Base-by-base conservation (phyloP, 1,284 basidiomycete genomes). In the Amylostereum chailletii region DNA sequence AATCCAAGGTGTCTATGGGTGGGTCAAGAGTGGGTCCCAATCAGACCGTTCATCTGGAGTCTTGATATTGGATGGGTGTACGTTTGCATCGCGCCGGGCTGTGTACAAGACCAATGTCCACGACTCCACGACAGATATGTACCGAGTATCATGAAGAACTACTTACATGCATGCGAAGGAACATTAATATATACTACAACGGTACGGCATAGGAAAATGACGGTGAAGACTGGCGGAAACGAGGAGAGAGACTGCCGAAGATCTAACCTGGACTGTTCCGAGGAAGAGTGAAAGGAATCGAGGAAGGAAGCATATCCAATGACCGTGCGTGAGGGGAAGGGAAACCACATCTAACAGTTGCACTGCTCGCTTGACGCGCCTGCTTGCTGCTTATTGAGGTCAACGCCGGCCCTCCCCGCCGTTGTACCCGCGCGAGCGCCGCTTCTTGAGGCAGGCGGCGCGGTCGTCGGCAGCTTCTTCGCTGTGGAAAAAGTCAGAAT, bases 391-490 rank as follows among this genome's bases (percentile, higher is more conserved):
- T 75, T 86, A 70, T 83, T 88, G 53, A 90, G 76, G 64, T 90
- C 84, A 30, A 90, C 82, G 39, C 84, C 83, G 53, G 77, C 64
- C 57, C 77, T 70, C 57, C 71, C 68, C 30, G 71, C 71, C 31
- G 74, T 65, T 41, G 73, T 68, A 48, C 69, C 68, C 11, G 65
- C 57, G 29, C 81, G 75, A 50, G 72, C 71, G 41, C 68, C 78
- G 47, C 76, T 68, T 57, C 82, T 69, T 50, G 79, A 70, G 42
- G 82, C 69, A 48, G 81, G 76, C 40, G 86, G 79, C 44, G 84
- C 82, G n/a, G 77, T 83, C 53, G 84, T 69, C 8, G 87, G 87
- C 7, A 90, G 71, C 60, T 89, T 90, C 80, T 88, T 86, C 62
- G 87, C 87, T 90, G 50, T 38, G 41, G 43, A 48, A 42, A n/a